Evolutionary conservation across 2,329 filamentous ascomycete genomes (phyloP).

Genomic region (Fusarium sp.): DNA sequence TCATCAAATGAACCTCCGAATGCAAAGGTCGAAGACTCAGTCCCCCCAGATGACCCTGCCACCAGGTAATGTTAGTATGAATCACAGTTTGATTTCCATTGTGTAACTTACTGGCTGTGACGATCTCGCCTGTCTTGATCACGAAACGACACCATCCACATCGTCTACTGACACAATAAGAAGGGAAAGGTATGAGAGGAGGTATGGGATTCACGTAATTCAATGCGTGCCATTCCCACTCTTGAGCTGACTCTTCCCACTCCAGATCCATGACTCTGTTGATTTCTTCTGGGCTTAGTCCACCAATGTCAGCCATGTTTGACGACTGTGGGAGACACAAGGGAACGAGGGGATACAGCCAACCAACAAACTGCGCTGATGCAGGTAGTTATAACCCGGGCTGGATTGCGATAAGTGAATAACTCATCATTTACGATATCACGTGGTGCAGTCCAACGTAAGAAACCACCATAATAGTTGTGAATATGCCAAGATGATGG

Average conservation of each 20-base stretch:
- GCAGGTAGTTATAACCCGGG: background rate
- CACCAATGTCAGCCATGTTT: conserved; percentile 6
- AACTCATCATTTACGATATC: conserved; percentile 2
- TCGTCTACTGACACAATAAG: conserved; percentile 25
- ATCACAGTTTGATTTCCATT: background rate
- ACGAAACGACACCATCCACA: conserved; percentile 34
- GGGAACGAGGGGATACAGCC: background rate
- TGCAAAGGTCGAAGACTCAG: conserved; percentile 8
- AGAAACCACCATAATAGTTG: background rate
- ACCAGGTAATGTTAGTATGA: background rate
- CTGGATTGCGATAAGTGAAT: background rate
- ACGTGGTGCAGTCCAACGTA: conserved; percentile 15
- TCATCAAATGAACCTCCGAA: background rate
- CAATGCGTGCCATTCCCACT: conserved; percentile 20
- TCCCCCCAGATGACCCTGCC: conserved; percentile 14
- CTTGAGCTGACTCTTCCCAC: conserved; percentile 18
- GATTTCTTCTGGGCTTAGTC: conserved; percentile 15
- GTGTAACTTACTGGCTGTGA: conserved; percentile 12
- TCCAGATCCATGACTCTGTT: conserved; percentile 23
- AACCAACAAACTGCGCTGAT: background rate
- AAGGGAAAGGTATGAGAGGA: conserved; percentile 13
- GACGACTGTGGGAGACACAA: background rate
- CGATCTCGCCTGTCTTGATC: conserved; percentile 11
- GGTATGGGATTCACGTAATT: conserved; percentile 1
- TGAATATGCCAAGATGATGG: background rate